These are phyloP conservation scores for Amanita fuliginea DNA, from an alignment of 768 basidiomycete species.

Conservation along the genomic window DNA sequence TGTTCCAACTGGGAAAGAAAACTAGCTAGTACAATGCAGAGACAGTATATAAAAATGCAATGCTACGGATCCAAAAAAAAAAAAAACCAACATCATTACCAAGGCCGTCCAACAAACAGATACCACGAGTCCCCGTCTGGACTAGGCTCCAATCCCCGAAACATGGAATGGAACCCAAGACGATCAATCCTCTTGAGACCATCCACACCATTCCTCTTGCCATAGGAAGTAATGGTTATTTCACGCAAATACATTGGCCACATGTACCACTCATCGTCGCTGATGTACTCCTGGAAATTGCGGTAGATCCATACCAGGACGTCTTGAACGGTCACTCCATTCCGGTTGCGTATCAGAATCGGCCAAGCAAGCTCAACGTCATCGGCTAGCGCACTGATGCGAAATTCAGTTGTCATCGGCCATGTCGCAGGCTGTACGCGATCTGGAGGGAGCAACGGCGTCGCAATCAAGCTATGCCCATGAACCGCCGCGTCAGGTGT, in stretches of 20 bases:
- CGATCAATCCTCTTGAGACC: slow-evolving; percentile 6
- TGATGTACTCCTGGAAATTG: slow-evolving; percentile 5
- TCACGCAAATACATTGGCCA: slow-evolving; percentile 2
- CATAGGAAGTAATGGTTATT: neutral
- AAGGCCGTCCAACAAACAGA: slow-evolving; percentile 5
- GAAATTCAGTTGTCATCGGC: neutral
- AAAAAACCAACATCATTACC: neutral
- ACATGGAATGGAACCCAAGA: slow-evolving; percentile 4
- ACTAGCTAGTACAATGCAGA: too few species aligned
- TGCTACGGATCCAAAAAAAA: neutral
- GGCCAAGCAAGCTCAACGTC: slow-evolving; percentile 6
- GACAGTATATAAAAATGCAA: too few species aligned
- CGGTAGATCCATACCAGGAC: slow-evolving; percentile 2
- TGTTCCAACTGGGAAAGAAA: neutral
- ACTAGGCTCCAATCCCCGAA: slow-evolving; percentile 4
- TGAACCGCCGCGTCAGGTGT: neutral
- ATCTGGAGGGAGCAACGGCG: slow-evolving; percentile 1
- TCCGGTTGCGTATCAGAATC: neutral
- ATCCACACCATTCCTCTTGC: neutral
- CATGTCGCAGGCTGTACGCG: slow-evolving; percentile 5
- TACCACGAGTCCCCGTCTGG: slow-evolving; percentile 2
- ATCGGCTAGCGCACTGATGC: slow-evolving; percentile 1
- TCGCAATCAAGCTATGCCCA: slow-evolving; percentile 3
- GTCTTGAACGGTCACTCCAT: slow-evolving; percentile 6
- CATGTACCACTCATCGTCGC: neutral